Evolutionary conservation across 2,329 filamentous ascomycete genomes (phyloP), one percentile per base, ranked within the genome.

Genomic region (Arthrinium puccinioides): DNA sequence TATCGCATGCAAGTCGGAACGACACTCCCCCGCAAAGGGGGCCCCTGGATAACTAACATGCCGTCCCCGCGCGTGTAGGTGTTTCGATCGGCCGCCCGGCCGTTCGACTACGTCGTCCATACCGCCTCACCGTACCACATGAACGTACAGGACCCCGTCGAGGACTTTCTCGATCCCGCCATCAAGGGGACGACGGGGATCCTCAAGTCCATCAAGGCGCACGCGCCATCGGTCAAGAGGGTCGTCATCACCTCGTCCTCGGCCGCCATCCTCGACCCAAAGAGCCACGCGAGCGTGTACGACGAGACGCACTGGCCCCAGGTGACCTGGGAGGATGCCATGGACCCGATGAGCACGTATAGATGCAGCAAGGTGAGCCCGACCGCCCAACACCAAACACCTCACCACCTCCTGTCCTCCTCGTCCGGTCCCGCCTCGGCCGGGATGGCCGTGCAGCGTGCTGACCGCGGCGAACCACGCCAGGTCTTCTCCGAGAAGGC

Each of bases 81-180:
- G 8, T 53, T 71, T n/a, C 49, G 59, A 43, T 57, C 60, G 3
- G 47, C 60, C 1, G 74, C 78, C 1, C 19, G 21, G 4, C 35
- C 35, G 18, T 84, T 90, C 44, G 80, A 86, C 49, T 79, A 74
- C 31, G 82, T 90, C 33, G 69, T 87, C 36, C 82, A 87, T 56
- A 86, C 82, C 6, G 82, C 84, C 3, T 81, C 75, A 0, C 84
- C 86, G 0, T 89, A 85, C 63, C 80, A 84, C 49, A 74, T 79
- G 54, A 77, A 79, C 33, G 70, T 81, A 32, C 70, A 74, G 4
- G 64, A 69, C 39, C 60, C 60, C 5, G 52, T 60, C 9, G 57
- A 53, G 14, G 69, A 73, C 29, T 61, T 79, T 18, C 60, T 79
- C 9, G 64, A 75, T 32, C 75, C 74, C 0, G 74, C 74, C 6